phyloP scores from a whole-genome alignment of 345 rosid genomes.

The Abelmoschus esculentus region DNA sequence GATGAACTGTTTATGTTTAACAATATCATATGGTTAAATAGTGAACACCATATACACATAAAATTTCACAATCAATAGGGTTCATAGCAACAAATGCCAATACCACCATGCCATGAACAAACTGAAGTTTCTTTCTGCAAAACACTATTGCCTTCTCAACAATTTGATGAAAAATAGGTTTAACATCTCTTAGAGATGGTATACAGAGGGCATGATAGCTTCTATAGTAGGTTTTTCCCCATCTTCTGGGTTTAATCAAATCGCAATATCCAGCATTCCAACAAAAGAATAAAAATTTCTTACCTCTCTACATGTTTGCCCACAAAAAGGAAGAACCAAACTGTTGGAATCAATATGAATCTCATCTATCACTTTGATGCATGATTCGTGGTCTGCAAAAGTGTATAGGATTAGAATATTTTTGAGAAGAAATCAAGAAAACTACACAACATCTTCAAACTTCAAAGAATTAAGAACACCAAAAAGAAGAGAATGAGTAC shows the following conservation, averaged over 20 bases:
- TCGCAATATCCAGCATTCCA: background rate
- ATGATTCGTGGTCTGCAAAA: constrained; percentile 64
- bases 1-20: background rate
- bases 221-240: background rate
- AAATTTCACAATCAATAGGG: background rate
- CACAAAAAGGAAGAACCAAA: constrained; percentile 52
- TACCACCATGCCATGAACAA: background rate
- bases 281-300: background rate
- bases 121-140: background rate
- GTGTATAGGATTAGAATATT: constrained; percentile 14
- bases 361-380: constrained; percentile 43
- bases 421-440: background rate
- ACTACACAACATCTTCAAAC: background rate
- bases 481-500: constrained; percentile 30
- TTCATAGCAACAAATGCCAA: background rate
- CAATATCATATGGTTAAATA: background rate
- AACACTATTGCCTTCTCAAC: background rate
- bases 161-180: background rate
- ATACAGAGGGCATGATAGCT: background rate
- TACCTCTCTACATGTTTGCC: constrained; percentile 75
- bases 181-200: background rate
- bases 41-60: background rate
- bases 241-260: background rate
- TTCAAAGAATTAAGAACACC: constrained; percentile 2
- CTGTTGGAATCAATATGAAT: constrained; percentile 29